phyloP scores from a whole-genome alignment of 1,284 basidiomycete genomes.

The Irpex sp. region DNA sequence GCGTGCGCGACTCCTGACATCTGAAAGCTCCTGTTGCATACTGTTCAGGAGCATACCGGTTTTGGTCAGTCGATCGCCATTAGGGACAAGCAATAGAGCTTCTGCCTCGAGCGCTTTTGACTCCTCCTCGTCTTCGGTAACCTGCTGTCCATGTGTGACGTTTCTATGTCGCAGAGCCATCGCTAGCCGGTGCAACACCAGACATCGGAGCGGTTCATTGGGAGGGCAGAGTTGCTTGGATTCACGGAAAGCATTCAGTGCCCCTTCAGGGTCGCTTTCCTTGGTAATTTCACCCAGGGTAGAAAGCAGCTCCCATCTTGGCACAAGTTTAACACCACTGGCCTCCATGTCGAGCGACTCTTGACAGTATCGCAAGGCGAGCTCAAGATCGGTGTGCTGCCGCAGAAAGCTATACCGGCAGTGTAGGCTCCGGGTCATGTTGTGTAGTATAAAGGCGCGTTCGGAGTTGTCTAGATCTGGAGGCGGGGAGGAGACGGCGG shows the following conservation, averaged over 20 bases:
- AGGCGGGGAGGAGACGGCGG: neutral
- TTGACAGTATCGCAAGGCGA: neutral
- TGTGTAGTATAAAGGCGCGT: neutral
- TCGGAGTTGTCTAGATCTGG: neutral
- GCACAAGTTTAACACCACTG: neutral
- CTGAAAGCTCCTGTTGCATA: neutral
- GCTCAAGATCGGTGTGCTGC: neutral
- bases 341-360: neutral
- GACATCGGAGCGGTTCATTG: neutral
- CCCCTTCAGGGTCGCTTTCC: neutral
- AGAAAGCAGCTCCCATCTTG: neutral
- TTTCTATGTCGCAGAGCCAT: neutral
- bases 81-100: neutral
- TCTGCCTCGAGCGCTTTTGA: neutral
- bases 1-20: neutral
- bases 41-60: neutral
- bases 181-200: neutral
- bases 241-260: neutral
- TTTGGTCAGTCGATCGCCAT: neutral
- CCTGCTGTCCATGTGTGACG: neutral
- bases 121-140: neutral
- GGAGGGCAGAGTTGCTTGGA: neutral
- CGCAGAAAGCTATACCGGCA: neutral
- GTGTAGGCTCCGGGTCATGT: neutral
- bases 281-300: neutral